phyloP scores from a whole-genome alignment of 2,329 filamentous ascomycete species.

The Penicillium crustosum region DNA sequence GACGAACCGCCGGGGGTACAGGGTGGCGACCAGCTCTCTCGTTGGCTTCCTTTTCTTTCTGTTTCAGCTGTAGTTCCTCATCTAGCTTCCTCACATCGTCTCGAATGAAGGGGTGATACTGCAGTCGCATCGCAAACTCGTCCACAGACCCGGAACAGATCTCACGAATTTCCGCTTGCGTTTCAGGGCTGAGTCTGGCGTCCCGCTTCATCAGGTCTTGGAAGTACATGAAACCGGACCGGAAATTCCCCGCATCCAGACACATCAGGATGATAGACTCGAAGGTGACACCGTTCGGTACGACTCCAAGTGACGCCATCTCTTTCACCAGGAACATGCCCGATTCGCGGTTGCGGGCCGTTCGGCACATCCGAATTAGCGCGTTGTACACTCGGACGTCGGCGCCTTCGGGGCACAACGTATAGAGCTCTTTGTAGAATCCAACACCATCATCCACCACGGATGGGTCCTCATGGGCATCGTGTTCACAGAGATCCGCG shows the following conservation, averaged over 20 bases:
- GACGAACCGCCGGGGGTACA: constrained; percentile 8
- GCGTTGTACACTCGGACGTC: constrained; percentile 58
- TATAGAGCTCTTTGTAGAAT: constrained; percentile 62
- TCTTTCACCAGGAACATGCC: constrained; percentile 64
- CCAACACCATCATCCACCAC: constrained; percentile 54
- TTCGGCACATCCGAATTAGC: constrained; percentile 54
- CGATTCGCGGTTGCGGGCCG: constrained; percentile 49
- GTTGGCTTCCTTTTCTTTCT: constrained; percentile 1
- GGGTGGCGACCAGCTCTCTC: constrained; percentile 1
- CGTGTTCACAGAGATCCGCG: constrained; percentile 52
- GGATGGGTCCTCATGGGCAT: constrained; percentile 34
- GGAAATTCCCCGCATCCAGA: constrained; percentile 40
- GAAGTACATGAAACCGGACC: constrained; percentile 41
- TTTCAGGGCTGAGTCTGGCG: constrained; percentile 26
- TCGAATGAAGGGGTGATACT: constrained; percentile 31
- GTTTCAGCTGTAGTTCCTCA: constrained; percentile 3
- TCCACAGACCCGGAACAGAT: constrained; percentile 32
- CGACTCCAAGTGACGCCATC: constrained; percentile 57
- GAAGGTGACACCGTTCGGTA: constrained; percentile 60
- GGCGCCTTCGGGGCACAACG: constrained; percentile 48
- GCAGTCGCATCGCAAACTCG: constrained; percentile 32
- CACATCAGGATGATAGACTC: constrained; percentile 62
- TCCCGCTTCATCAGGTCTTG: constrained; percentile 37
- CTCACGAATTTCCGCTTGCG: constrained; percentile 29
- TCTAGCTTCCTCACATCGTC: constrained; percentile 9